These are phyloP conservation scores for Wickerhamiella musiphila DNA, from an alignment of 805 yeast species.

Conservation along the genomic window DNA sequence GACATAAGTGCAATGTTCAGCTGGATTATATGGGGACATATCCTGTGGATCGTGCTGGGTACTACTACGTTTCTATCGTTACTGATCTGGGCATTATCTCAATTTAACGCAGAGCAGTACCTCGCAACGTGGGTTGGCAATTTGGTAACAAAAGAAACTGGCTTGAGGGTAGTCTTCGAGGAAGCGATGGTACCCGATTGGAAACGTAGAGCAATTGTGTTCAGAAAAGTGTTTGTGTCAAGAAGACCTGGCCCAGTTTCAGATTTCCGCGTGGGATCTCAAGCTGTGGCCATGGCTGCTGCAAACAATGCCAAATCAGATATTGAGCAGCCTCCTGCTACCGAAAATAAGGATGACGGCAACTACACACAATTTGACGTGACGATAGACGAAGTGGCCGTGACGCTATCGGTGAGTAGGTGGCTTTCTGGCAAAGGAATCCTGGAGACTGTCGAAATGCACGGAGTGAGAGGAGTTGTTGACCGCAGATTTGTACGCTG, in stretches of 20 bases:
- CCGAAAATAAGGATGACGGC: slow-evolving; percentile 49
- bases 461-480: slow-evolving; percentile 80
- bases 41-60: slow-evolving; percentile 58
- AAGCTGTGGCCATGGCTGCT: slow-evolving; percentile 48
- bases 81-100: slow-evolving; percentile 57
- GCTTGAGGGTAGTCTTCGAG: slow-evolving; percentile 72
- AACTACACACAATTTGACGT: slow-evolving; percentile 92
- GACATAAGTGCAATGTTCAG: slow-evolving; percentile 80
- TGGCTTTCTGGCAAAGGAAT: slow-evolving; percentile 89
- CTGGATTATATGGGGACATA: slow-evolving; percentile 83
- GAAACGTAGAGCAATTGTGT: slow-evolving; percentile 71
- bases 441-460: slow-evolving; percentile 57
- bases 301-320: slow-evolving; percentile 22
- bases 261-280: slow-evolving; percentile 52
- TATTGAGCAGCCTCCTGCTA: slow-evolving; percentile 2
- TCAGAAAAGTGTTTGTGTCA: slow-evolving; percentile 72
- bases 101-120: slow-evolving; percentile 76
- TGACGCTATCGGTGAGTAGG: slow-evolving; percentile 63
- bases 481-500: slow-evolving; percentile 79
- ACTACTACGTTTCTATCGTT: slow-evolving; percentile 87
- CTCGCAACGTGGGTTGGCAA: slow-evolving; percentile 73
- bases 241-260: slow-evolving; percentile 48
- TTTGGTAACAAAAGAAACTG: slow-evolving; percentile 65
- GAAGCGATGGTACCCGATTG: slow-evolving; percentile 90
- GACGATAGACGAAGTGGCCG: slow-evolving; percentile 68